Evolutionary conservation across 306 rosid species (phyloP), one percentile per base, ranked within the genome.

Genomic region (Pterocarpus santalinus): DNA sequence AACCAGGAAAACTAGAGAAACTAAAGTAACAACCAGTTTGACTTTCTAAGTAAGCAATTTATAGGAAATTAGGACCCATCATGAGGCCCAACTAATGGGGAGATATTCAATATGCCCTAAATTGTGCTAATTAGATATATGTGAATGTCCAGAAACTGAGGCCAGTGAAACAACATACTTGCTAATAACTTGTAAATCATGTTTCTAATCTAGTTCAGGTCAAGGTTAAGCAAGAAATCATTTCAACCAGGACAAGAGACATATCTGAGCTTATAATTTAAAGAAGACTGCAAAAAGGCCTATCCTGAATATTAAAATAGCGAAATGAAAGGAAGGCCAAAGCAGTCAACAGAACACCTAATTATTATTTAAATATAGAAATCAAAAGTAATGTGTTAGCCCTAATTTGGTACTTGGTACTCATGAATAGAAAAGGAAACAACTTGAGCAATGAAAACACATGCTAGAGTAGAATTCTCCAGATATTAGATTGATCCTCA

Each of bases 1-100:
- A 91, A 51, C 90, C 87, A 68, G 52, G 73, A 89, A 85, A 47
- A 92, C 93, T 88, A 84, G 83, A 87, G 5, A 38, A 73, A 82
- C 38, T 43, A 49, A 43, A 73, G 70, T 33, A 66, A 58, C 11
- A 69, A 56, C 55, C 73, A 47, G 46, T 57, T 75, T 67, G 65
- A 55, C n/a, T 57, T 81, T 44, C 57, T 58, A 58, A 58, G 12
- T 60, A 8, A 36, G 14, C 66, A 22, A 51, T 11, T 57, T 61
- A 39, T 4, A 49, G 72, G 44, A 74, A 77, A 63, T 68, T 51
- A 39, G 34, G 82, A 80, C 43, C 57, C 49, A 16, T 56, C 15
- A 47, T 28, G 5, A 7, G 46, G 72, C 28, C 73, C 7, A 39
- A 62, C 65, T 60, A 32, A 58, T 36, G 51, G 11, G 49, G 8